Conservation (phyloP, 768 basidiomycete genomes). For the Erythrobasidium yunnanense region DNA sequence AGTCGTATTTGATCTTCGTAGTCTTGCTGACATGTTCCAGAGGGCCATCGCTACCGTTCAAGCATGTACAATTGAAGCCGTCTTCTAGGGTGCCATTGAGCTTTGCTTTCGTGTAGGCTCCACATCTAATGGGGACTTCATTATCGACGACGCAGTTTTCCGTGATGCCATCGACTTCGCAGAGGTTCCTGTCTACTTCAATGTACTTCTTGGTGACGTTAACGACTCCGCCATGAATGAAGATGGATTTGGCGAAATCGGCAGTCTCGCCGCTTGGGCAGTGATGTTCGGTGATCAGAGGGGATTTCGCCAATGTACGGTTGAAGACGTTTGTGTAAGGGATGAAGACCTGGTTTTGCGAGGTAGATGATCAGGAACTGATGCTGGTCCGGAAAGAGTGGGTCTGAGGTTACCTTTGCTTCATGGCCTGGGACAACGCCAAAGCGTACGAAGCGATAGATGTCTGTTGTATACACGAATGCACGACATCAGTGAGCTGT, state of each 20-base stretch:
- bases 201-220: slow-evolving; percentile 29
- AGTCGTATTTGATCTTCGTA: slow-evolving; percentile 33
- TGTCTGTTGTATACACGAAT: slow-evolving; percentile 25
- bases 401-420: slow-evolving; percentile 24
- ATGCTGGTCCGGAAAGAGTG: too few relatives aligned
- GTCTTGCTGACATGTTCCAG: not conserved
- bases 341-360: slow-evolving; percentile 28
- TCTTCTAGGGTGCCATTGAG: slow-evolving; percentile 14
- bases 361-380: not conserved
- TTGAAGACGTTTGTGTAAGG: slow-evolving; percentile 31
- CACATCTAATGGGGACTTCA: slow-evolving; percentile 3
- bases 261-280: not conserved
- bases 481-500: not conserved
- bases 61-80: slow-evolving; percentile 23
- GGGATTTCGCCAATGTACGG: not conserved
- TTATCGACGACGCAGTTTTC: slow-evolving; percentile 18
- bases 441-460: slow-evolving; percentile 36
- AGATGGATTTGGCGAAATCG: slow-evolving; percentile 20
- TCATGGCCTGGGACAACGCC: slow-evolving; percentile 36
- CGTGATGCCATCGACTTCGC: slow-evolving; percentile 30
- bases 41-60: slow-evolving; percentile 7
- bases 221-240: slow-evolving; percentile 31
- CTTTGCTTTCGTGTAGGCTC: slow-evolving; percentile 14
- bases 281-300: not conserved
- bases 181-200: slow-evolving; percentile 34